Evolutionary conservation across 371 early-diverging fungal genomes (phyloP).

Genomic region (Lichtheimia ornata): DNA sequence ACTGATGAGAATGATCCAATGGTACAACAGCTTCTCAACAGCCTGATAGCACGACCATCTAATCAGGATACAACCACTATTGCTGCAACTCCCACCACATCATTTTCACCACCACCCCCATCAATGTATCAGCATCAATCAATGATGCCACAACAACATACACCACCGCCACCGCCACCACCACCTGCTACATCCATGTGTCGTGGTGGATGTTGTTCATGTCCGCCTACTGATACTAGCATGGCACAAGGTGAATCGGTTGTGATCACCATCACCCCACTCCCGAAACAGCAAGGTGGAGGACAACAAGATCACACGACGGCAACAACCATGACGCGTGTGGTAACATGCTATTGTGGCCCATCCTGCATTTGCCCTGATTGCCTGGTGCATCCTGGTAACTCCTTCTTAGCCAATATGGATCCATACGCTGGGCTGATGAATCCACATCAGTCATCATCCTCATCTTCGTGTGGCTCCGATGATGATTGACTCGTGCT

Average conservation of each 20-base stretch:
- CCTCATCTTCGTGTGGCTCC: constrained; percentile 12
- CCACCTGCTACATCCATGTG: not conserved
- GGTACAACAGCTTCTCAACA: too few relatives aligned
- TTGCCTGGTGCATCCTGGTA: constrained; percentile 33
- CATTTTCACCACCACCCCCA: not conserved
- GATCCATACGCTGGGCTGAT: constrained; percentile 27
- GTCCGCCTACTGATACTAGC: constrained; percentile 12
- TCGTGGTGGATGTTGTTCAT: constrained; percentile 22
- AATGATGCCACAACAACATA: constrained; percentile 13
- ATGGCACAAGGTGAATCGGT: constrained; percentile 32
- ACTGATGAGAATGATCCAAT: too few relatives aligned
- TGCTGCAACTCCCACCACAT: not conserved
- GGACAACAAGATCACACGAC: constrained; percentile 6
- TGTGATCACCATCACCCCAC: constrained; percentile 47
- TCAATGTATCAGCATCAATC: constrained; percentile 12
- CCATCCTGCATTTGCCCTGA: constrained; percentile 24
- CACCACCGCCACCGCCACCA: constrained; percentile 2
- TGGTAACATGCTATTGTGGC: constrained; percentile 33
- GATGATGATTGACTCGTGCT: constrained; percentile 8
- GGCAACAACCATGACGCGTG: constrained; percentile 18
- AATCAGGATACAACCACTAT: not conserved
- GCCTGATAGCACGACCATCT: too few relatives aligned
- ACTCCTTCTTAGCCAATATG: constrained; percentile 11
- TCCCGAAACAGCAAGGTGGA: constrained; percentile 18
- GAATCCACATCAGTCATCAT: constrained; percentile 10